A percentile compares a stretch with the other conserved stretches of the same genome.
Conservation (phyloP, 1,284 basidiomycete genomes). For the Somion occarium region DNA sequence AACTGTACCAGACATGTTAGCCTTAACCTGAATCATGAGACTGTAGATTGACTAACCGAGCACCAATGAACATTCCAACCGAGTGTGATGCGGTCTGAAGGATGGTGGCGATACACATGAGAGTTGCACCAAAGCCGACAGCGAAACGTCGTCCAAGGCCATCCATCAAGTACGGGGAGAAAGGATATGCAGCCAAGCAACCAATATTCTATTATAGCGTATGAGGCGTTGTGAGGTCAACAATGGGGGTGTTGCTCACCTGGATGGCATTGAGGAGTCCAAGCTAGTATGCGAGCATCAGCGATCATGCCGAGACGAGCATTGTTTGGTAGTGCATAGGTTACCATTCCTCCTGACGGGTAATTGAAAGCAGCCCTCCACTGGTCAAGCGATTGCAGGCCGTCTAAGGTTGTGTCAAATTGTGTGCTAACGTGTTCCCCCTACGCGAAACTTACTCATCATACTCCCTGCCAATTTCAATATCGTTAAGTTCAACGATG, state of each 20-base stretch:
- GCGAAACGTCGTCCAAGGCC: constrained; percentile 59
- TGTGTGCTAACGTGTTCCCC: too few species aligned
- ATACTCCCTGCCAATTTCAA: constrained; percentile 41
- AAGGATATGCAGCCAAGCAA: constrained; percentile 56
- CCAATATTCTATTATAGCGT: constrained; percentile 63
- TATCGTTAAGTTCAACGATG: not conserved
- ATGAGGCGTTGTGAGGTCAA: not conserved
- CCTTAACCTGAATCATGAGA: not conserved
- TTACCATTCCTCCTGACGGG: constrained; percentile 44
- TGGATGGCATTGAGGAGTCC: constrained; percentile 75
- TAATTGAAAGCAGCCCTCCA: constrained; percentile 55
- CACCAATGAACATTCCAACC: constrained; percentile 79
- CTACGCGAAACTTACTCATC: constrained; percentile 61
- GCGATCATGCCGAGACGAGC: not conserved
- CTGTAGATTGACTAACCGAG: constrained; percentile 39
- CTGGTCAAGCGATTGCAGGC: constrained; percentile 57
- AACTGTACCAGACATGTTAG: constrained; percentile 22
- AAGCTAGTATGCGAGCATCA: constrained; percentile 32
- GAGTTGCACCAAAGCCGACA: constrained; percentile 53
- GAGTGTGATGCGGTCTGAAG: constrained; percentile 69
- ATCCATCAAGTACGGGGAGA: constrained; percentile 66
- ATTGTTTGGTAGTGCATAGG: not conserved
- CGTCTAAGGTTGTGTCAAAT: constrained; percentile 30
- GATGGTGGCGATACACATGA: constrained; percentile 64
- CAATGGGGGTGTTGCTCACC: constrained; percentile 27